These are phyloP conservation scores for Orychophragmus violaceus DNA, from an alignment of 345 rosid species.

Conservation along the genomic window DNA sequence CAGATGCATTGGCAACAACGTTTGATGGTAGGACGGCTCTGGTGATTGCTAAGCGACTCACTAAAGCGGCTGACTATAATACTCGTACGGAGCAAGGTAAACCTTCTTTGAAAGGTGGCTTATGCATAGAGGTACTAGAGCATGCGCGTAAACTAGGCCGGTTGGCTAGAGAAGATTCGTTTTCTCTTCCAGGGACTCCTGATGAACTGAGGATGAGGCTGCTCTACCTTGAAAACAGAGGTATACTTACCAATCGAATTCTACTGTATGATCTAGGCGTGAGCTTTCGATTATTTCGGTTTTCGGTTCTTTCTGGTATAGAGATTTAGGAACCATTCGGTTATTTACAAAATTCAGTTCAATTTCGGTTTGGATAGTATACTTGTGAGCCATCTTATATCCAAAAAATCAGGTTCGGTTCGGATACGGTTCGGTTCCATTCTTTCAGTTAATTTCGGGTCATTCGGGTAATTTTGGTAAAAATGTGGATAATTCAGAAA, in stretches of 20 bases:
- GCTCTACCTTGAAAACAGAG: conserved; percentile 78
- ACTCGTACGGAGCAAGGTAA: conserved; percentile 50
- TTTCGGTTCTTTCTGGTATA: too few species aligned
- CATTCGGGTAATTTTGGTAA: too few species aligned
- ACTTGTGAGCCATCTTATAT: too few species aligned
- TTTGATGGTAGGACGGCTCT: conserved; percentile 72
- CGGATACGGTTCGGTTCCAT: too few species aligned
- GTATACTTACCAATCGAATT: conserved; percentile 26
- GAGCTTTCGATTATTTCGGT: too few species aligned
- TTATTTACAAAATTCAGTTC: too few species aligned
- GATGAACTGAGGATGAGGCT: conserved; percentile 66
- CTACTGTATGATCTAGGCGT: too few species aligned
- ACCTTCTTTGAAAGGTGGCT: conserved; percentile 46
- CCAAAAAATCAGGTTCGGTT: too few species aligned
- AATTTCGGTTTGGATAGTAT: too few species aligned
- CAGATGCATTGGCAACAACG: conserved; percentile 55
- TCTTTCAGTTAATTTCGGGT: too few species aligned
- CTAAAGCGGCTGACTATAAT: conserved; percentile 51
- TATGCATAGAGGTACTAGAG: conserved; percentile 79
- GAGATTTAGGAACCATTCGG: too few species aligned
- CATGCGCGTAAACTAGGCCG: conserved; percentile 60
- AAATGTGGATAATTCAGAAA: too few species aligned
- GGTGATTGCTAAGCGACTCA: conserved; percentile 56
- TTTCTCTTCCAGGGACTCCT: conserved; percentile 63
- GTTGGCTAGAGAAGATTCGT: conserved; percentile 52